Percentiles rank a stretch among this genome's conserved stretches.
Evolutionary conservation across 306 rosid species (phyloP).

Genomic region (Erythrophleum fordii): DNA sequence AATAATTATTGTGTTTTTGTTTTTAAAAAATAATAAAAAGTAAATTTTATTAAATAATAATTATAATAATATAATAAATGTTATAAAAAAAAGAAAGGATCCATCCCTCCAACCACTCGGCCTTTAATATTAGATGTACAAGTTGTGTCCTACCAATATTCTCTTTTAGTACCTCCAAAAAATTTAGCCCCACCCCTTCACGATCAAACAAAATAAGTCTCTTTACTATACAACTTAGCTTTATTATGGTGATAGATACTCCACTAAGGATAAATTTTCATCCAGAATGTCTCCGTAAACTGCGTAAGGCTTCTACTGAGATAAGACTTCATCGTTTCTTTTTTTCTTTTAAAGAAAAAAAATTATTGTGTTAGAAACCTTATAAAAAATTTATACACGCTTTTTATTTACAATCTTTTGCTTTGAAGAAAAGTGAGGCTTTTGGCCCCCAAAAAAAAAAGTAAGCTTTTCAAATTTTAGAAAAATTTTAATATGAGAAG

Average conservation of each 20-base stretch:
- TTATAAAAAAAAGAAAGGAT: too few species aligned
- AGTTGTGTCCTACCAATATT: slow-evolving; percentile 44
- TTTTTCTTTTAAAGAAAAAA: neutral
- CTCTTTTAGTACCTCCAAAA: slow-evolving; percentile 30
- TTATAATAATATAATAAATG: too few species aligned
- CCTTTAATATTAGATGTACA: slow-evolving; percentile 37
- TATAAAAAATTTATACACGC: neutral
- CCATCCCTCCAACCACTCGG: too few species aligned
- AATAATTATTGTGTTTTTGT: too few species aligned
- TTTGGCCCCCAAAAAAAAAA: too few species aligned
- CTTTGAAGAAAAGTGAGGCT: neutral
- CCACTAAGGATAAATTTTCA: neutral
- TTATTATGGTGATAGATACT: neutral
- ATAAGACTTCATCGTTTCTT: neutral
- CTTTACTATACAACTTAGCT: slow-evolving; percentile 6
- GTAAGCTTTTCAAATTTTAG: neutral
- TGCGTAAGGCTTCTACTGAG: neutral
- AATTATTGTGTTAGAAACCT: neutral
- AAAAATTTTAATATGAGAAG: neutral
- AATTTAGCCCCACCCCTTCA: neutral
- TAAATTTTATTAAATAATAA: too few species aligned
- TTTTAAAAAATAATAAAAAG: too few species aligned
- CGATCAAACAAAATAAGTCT: neutral
- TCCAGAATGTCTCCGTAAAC: neutral
- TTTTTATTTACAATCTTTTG: neutral